Conservation (phyloP, 345 rosid species). For the Lepidium didymum region DNA sequence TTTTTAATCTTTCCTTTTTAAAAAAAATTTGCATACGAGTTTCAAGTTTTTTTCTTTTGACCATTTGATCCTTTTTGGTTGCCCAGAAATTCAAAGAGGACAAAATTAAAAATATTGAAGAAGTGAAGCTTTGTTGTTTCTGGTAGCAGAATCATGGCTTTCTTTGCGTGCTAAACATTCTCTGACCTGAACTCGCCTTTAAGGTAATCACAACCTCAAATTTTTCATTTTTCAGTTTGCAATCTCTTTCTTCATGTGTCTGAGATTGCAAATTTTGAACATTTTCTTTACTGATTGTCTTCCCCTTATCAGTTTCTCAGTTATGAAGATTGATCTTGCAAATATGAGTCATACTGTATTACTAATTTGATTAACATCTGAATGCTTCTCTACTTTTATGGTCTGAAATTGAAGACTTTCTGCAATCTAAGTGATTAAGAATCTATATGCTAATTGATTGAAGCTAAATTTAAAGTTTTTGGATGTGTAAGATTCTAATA, state of each 20-base stretch:
- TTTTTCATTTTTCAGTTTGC: neutral
- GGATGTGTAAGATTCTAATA: neutral
- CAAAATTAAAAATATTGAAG: neutral
- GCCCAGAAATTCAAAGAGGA: slow-evolving; percentile 24
- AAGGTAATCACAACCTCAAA: slow-evolving; percentile 5
- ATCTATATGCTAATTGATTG: neutral
- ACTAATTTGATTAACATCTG: neutral
- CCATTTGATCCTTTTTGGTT: slow-evolving; percentile 25
- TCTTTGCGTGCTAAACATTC: slow-evolving; percentile 18
- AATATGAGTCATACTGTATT: neutral
- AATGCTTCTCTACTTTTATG: neutral
- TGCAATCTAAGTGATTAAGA: slow-evolving; percentile 10
- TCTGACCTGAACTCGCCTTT: slow-evolving; percentile 11
- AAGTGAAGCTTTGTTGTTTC: slow-evolving; percentile 10
- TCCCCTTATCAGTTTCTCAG: slow-evolving; percentile 24
- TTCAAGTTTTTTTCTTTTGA: neutral
- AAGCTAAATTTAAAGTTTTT: slow-evolving; percentile 1
- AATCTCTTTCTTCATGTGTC: slow-evolving; percentile 13
- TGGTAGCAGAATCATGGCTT: slow-evolving; percentile 18
- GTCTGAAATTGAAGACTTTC: neutral
- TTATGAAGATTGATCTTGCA: slow-evolving; percentile 26
- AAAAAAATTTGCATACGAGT: slow-evolving; percentile 5
- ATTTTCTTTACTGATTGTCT: slow-evolving; percentile 5
- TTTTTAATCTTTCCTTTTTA: neutral
- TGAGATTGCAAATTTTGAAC: neutral